Percentiles rank a stretch among this genome's conserved stretches.
phyloP scores from a whole-genome alignment of 2,329 filamentous ascomycete genomes.

The Cladosporium austrohemisphaericum region DNA sequence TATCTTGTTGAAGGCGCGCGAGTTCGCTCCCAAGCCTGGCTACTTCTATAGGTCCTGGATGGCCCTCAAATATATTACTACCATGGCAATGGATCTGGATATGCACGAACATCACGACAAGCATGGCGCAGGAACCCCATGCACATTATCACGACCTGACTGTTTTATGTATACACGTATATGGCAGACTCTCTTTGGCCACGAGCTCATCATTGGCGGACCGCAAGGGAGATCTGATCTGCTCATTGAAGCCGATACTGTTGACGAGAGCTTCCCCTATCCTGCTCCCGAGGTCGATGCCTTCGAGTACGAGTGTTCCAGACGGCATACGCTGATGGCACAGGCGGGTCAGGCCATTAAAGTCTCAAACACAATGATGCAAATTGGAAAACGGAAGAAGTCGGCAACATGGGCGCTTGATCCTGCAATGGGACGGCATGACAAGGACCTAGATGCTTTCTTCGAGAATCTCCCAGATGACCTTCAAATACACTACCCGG shows the following conservation, averaged over 20 bases:
- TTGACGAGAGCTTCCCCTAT: slow-evolving; percentile 68
- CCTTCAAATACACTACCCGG: slow-evolving; percentile 70
- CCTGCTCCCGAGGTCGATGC: slow-evolving; percentile 66
- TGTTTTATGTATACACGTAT: slow-evolving; percentile 81
- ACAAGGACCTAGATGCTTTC: slow-evolving; percentile 73
- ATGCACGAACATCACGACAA: slow-evolving; percentile 80
- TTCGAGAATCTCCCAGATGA: slow-evolving; percentile 72
- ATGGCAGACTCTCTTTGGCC: slow-evolving; percentile 83
- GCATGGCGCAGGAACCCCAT: slow-evolving; percentile 65
- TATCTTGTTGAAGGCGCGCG: slow-evolving; percentile 83
- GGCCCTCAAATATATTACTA: slow-evolving; percentile 83
- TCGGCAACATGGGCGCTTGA: slow-evolving; percentile 69
- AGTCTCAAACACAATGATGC: slow-evolving; percentile 70
- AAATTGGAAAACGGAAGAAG: slow-evolving; percentile 67
- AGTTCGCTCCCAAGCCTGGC: slow-evolving; percentile 85
- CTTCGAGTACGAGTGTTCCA: slow-evolving; percentile 70
- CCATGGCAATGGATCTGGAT: slow-evolving; percentile 89
- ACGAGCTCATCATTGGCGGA: slow-evolving; percentile 89
- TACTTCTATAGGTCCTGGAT: slow-evolving; percentile 99
- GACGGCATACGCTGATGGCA: slow-evolving; percentile 79
- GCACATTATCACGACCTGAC: slow-evolving; percentile 66
- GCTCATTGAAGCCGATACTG: slow-evolving; percentile 67
- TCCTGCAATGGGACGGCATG: slow-evolving; percentile 75
- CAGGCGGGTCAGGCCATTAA: slow-evolving; percentile 74
- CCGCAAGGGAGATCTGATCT: slow-evolving; percentile 80